A percentile compares a stretch with the other conserved stretches of the same genome.
Conservation (phyloP, 164 flowering plant genomes). For the Sedum album region DNA sequence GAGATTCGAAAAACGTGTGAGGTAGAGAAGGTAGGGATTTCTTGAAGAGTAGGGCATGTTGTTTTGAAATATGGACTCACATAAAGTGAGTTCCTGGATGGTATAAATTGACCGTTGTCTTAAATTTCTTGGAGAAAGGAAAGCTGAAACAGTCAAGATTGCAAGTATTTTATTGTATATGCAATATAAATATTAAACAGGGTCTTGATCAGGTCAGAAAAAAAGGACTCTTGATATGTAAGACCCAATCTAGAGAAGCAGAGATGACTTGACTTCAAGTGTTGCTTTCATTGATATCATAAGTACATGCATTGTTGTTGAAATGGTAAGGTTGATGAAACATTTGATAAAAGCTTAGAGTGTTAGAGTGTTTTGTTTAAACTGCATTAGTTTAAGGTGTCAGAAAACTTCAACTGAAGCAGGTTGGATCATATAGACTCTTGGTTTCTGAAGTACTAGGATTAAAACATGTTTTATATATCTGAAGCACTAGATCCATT, state of each 20-base stretch:
- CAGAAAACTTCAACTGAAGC: conserved; percentile 13
- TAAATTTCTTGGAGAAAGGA: background rate
- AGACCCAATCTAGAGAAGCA: background rate
- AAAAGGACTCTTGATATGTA: background rate
- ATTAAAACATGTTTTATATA: background rate
- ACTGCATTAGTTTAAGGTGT: no score
- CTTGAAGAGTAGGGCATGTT: background rate
- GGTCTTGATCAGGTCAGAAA: background rate
- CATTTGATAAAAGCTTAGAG: no score
- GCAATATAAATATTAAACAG: background rate
- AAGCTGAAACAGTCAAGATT: background rate
- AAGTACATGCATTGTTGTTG: no score
- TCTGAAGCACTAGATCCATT: conserved; percentile 8
- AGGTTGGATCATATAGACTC: conserved; percentile 4
- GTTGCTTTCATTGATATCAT: no score
- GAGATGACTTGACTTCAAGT: no score
- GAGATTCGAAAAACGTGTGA: background rate
- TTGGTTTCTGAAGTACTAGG: conserved; percentile 14
- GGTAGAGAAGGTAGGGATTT: background rate
- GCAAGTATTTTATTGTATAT: background rate
- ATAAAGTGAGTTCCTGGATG: background rate
- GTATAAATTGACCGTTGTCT: background rate
- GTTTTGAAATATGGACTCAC: background rate
- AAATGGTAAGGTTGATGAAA: no score
- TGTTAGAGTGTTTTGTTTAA: no score